phyloP scores from a whole-genome alignment of 1,139 yeast genomes.

The Yamadazyma kanchanaburiensis region DNA sequence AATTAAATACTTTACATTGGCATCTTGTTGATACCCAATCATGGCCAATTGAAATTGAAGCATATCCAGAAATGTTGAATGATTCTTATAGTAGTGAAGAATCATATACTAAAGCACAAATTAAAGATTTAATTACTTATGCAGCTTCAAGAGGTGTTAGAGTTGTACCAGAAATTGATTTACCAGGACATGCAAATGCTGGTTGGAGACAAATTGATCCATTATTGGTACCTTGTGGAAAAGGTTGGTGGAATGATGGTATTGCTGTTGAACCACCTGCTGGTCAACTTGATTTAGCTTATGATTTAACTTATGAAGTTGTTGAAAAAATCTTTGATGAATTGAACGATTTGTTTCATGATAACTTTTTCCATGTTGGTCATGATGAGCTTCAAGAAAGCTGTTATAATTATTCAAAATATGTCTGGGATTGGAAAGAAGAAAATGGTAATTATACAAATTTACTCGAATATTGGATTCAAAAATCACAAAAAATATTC shows the following conservation, averaged over 20 bases:
- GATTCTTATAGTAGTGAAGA: conserved; percentile 43
- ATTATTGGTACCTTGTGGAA: conserved; percentile 31
- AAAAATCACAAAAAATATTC: conserved; percentile 35
- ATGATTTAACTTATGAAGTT: conserved; percentile 32
- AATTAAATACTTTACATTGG: conserved; percentile 46
- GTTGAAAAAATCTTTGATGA: conserved; percentile 37
- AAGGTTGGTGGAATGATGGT: conserved; percentile 30
- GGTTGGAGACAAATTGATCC: conserved; percentile 41
- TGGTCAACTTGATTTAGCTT: conserved; percentile 42
- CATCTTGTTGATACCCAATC: conserved; percentile 45
- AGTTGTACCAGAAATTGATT: conserved; percentile 45
- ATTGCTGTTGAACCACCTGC: conserved; percentile 45
- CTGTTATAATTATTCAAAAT: conserved; percentile 34
- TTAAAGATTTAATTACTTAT: conserved; percentile 29
- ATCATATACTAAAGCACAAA: conserved; percentile 29
- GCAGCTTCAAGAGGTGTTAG: conserved; percentile 41
- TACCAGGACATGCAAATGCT: conserved; percentile 48
- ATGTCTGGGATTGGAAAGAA: conserved; percentile 6
- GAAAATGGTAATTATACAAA: conserved; percentile 20
- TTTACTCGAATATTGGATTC: conserved; percentile 39
- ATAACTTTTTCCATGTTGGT: conserved; percentile 44
- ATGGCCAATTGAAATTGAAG: conserved; percentile 40
- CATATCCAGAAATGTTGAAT: conserved; percentile 38
- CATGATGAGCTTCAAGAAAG: conserved; percentile 38
- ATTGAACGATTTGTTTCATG: conserved; percentile 30